Percentiles rank a stretch among this genome's conserved stretches.
phyloP scores from a whole-genome alignment of 129 eudicot genomes.

The Helichrysum umbraculigerum region DNA sequence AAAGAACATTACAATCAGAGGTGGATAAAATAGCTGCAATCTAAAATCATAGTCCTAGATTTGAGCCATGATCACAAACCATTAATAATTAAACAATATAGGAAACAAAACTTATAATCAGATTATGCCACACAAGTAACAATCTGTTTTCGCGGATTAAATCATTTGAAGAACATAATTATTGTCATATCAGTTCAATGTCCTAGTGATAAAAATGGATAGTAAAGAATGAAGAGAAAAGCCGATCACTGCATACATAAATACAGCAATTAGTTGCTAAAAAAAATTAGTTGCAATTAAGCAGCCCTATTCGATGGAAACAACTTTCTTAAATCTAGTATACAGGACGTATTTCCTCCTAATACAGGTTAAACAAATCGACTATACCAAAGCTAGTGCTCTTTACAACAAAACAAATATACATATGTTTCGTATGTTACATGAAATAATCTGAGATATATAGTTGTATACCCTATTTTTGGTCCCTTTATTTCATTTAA shows the following conservation, averaged over 20 bases:
- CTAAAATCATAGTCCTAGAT: too few relatives aligned
- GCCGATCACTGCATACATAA: not conserved
- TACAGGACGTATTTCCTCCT: constrained; percentile 4
- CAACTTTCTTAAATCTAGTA: not conserved
- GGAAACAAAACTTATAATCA: too few relatives aligned
- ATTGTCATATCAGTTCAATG: not conserved
- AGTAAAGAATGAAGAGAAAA: not conserved
- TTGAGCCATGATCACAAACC: not conserved
- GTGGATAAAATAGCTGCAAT: too few relatives aligned
- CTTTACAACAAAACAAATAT: constrained; percentile 33
- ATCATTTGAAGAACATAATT: too few relatives aligned
- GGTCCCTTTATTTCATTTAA: constrained; percentile 23
- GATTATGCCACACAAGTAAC: not conserved
- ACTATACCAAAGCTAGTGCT: constrained; percentile 26
- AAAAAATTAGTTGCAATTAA: not conserved
- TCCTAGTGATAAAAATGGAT: not conserved
- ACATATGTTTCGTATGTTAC: constrained; percentile 42
- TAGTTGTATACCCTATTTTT: constrained; percentile 28
- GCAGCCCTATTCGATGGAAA: not conserved
- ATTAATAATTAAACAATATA: too few relatives aligned
- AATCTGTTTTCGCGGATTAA: too few relatives aligned
- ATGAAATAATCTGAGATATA: constrained; percentile 35
- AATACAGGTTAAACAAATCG: not conserved
- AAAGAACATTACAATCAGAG: too few relatives aligned
- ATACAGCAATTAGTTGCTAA: not conserved